phyloP scores from a whole-genome alignment of 2,329 filamentous ascomycete genomes.

The Cladosporium colombiae region DNA sequence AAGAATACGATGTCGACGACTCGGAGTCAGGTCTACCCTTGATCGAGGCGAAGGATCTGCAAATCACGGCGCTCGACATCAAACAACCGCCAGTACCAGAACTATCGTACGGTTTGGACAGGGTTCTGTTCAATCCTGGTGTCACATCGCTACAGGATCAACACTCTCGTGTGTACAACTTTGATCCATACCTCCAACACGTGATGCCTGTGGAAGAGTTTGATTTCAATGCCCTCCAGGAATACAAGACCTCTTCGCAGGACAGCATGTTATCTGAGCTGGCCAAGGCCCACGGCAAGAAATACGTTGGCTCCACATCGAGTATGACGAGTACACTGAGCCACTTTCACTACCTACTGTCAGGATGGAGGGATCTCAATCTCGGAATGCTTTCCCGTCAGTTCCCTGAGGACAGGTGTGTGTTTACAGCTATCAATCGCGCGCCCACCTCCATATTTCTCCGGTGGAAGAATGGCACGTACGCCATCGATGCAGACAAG shows the following conservation, averaged over 20 bases:
- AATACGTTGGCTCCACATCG: slow-evolving; percentile 92
- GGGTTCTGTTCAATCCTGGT: slow-evolving; percentile 93
- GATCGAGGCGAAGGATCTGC: slow-evolving; percentile 32
- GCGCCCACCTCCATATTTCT: slow-evolving; percentile 80
- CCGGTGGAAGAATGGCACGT: slow-evolving; percentile 77
- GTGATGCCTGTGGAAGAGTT: slow-evolving; percentile 95
- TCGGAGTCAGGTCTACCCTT: background rate
- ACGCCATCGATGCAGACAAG: slow-evolving; percentile 96
- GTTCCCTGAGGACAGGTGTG: slow-evolving; percentile 62
- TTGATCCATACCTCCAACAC: slow-evolving; percentile 87
- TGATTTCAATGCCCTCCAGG: slow-evolving; percentile 81
- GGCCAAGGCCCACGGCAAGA: slow-evolving; percentile 66
- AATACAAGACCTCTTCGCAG: slow-evolving; percentile 89
- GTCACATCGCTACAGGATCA: slow-evolving; percentile 91
- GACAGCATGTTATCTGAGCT: slow-evolving; percentile 71
- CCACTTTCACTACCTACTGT: slow-evolving; percentile 92
- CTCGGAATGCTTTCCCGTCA: slow-evolving; percentile 64
- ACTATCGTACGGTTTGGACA: slow-evolving; percentile 74
- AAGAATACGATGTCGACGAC: background rate
- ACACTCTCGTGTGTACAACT: slow-evolving; percentile 87
- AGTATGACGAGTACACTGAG: slow-evolving; percentile 87
- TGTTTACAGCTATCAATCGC: slow-evolving; percentile 71
- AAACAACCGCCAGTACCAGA: slow-evolving; percentile 59
- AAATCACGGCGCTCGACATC: slow-evolving; percentile 43
- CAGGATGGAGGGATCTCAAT: slow-evolving; percentile 75